Conservation (phyloP, 2,329 filamentous ascomycete genomes). For the Penicillium sp. region DNA sequence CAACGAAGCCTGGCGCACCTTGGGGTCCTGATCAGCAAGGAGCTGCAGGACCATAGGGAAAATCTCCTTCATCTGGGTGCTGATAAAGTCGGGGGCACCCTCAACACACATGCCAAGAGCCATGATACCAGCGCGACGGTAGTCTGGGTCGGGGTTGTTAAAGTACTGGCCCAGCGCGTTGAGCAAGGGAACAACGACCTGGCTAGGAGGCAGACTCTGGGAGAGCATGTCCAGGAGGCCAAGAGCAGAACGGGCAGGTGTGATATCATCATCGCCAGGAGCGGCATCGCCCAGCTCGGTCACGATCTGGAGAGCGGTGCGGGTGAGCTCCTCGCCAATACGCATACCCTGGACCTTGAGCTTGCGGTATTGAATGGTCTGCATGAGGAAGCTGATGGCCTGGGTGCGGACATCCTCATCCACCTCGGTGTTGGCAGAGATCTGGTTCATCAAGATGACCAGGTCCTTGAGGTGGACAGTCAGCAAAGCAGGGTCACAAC, state of each 20-base stretch:
- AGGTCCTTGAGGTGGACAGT: constrained; percentile 85
- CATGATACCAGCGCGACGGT: constrained; percentile 86
- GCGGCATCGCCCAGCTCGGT: constrained; percentile 73
- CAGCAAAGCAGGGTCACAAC: constrained; percentile 81
- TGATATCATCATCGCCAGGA: constrained; percentile 79
- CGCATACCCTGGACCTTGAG: constrained; percentile 92
- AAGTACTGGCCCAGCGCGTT: constrained; percentile 83
- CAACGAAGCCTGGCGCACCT: constrained; percentile 82
- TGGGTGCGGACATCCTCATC: constrained; percentile 86
- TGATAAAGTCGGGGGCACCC: constrained; percentile 95
- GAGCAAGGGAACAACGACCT: constrained; percentile 89
- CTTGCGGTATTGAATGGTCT: constrained; percentile 86
- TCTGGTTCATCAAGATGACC: constrained; percentile 88
- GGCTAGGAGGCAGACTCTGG: constrained; percentile 83
- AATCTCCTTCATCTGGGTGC: constrained; percentile 82
- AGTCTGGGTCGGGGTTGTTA: constrained; percentile 69
- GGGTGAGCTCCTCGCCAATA: constrained; percentile 81
- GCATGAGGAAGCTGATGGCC: constrained; percentile 89
- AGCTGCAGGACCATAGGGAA: constrained; percentile 82
- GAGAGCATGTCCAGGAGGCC: constrained; percentile 86
- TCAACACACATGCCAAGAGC: constrained; percentile 92
- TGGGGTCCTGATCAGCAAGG: constrained; percentile 76
- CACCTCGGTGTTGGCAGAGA: constrained; percentile 72
- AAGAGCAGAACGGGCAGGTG: constrained; percentile 80
- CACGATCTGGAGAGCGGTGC: constrained; percentile 83